A percentile compares a stretch with the other conserved stretches of the same genome.
These are phyloP conservation scores for Spirogloea muscicola DNA, from an alignment of 139 green algal species.

Conservation along the genomic window DNA sequence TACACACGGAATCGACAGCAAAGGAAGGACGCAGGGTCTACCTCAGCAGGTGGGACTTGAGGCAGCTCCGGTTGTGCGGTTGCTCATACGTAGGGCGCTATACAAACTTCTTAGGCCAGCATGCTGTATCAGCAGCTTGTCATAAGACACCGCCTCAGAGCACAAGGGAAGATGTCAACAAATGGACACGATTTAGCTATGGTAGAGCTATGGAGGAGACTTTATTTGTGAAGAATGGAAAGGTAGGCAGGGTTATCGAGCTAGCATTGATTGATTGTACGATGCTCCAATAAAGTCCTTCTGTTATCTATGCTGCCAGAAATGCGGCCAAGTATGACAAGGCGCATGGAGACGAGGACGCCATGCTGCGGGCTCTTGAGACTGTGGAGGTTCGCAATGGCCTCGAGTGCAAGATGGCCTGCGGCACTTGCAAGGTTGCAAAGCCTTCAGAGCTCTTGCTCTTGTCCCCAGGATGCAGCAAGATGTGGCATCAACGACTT, in stretches of 20 bases:
- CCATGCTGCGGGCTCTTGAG: neutral
- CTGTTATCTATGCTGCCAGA: too few relatives aligned
- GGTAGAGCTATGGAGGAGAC: neutral
- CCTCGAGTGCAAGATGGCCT: constrained; percentile 92
- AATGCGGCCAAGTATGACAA: neutral
- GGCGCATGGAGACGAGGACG: too few relatives aligned
- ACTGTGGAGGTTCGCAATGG: constrained; percentile 62
- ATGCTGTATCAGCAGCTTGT: neutral
- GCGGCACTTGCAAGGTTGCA: constrained; percentile 57
- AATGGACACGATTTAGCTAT: too few relatives aligned
- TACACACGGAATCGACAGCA: constrained; percentile 27
- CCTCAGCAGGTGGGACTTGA: neutral
- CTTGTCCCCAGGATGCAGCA: too few relatives aligned
- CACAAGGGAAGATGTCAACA: neutral
- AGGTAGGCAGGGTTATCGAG: neutral
- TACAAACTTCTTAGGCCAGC: too few relatives aligned
- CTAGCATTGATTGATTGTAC: neutral
- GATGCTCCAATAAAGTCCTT: neutral
- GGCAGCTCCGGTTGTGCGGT: too few relatives aligned
- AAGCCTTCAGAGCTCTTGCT: too few relatives aligned
- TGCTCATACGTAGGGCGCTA: neutral
- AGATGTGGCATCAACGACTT: too few relatives aligned
- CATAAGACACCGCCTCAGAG: neutral
- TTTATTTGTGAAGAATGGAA: too few relatives aligned
- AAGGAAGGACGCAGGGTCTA: neutral